Conservation (phyloP, 2,329 filamentous ascomycete genomes). For the Aspergillus alliaceus region DNA sequence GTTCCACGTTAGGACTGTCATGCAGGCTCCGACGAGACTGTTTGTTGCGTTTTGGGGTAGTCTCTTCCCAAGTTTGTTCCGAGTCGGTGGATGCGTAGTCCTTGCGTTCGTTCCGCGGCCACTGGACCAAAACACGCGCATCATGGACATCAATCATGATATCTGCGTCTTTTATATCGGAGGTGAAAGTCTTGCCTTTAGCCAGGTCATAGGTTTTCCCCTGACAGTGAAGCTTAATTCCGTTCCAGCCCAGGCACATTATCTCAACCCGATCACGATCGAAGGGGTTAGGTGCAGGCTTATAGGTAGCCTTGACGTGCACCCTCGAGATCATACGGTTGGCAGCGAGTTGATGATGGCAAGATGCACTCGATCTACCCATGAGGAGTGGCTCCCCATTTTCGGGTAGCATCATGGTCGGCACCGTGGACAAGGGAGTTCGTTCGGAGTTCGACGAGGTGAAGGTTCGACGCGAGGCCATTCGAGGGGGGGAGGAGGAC, state of each 20-base stretch:
- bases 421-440: constrained; percentile 77
- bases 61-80: constrained; percentile 70
- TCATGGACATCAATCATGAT: constrained; percentile 97
- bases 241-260: constrained; percentile 93
- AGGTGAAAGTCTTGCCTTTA: constrained; percentile 87
- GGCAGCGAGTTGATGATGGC: constrained; percentile 89
- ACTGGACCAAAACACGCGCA: constrained; percentile 82
- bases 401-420: constrained; percentile 75
- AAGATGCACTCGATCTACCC: constrained; percentile 92
- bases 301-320: constrained; percentile 84
- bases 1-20: constrained; percentile 57
- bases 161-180: constrained; percentile 81
- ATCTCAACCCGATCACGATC: constrained; percentile 81
- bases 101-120: constrained; percentile 67
- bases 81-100: constrained; percentile 56
- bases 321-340: constrained; percentile 92
- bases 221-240: constrained; percentile 87
- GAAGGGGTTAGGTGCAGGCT: constrained; percentile 65
- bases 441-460: constrained; percentile 66
- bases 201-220: constrained; percentile 80
- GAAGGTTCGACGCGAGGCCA: constrained; percentile 58
- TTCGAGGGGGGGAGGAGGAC: constrained; percentile 75
- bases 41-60: constrained; percentile 37
- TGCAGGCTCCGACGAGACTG: constrained; percentile 29
- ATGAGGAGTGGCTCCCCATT: constrained; percentile 81